Evolutionary conservation across 2,329 filamentous ascomycete species (phyloP).

Genomic region (Claviceps monticola): DNA sequence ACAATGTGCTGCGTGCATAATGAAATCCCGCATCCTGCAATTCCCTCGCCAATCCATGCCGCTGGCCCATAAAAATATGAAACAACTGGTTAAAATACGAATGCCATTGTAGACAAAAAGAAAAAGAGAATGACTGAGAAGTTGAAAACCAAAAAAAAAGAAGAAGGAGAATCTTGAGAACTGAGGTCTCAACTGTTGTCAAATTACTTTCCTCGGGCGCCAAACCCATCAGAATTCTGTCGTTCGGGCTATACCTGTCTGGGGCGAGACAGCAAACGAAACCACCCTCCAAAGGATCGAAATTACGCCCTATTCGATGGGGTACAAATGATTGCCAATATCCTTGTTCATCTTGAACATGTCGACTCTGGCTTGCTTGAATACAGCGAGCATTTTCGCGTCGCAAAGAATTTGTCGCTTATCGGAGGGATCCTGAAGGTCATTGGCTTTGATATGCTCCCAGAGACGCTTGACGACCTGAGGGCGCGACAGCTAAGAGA

Average conservation of each 20-base stretch:
- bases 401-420: conserved; percentile 90
- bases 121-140: neutral
- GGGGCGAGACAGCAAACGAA: neutral
- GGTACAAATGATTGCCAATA: conserved; percentile 78
- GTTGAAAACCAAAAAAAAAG: neutral
- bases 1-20: neutral
- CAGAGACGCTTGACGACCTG: conserved; percentile 95
- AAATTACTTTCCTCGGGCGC: conserved; percentile 6
- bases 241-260: neutral
- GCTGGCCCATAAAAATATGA: conserved; percentile 2
- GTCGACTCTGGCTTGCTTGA: conserved; percentile 80
- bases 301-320: conserved; percentile 51
- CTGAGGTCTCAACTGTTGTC: neutral
- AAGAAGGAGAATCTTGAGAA: conserved; percentile 1
- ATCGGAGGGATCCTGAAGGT: conserved; percentile 81
- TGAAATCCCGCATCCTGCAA: neutral
- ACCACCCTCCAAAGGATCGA: neutral
- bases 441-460: conserved; percentile 80
- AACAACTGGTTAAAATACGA: neutral
- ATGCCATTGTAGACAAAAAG: neutral
- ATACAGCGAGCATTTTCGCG: conserved; percentile 79
- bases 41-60: conserved; percentile 6
- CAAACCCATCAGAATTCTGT: conserved; percentile 1
- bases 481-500: conserved; percentile 64
- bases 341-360: conserved; percentile 99